Evolutionary conservation across 306 rosid species (phyloP).

Genomic region (Corylus heterophylla): DNA sequence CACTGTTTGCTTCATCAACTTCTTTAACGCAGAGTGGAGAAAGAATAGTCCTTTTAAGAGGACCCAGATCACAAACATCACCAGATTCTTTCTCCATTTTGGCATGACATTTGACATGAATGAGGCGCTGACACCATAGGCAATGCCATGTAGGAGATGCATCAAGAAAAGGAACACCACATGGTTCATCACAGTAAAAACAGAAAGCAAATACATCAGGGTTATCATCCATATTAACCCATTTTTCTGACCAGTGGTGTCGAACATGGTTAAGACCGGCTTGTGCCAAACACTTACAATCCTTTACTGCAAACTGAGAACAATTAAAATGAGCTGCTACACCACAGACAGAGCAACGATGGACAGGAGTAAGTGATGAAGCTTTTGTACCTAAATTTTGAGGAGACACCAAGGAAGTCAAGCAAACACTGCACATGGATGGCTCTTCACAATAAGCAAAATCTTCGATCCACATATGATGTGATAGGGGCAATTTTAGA

Average conservation of each 20-base stretch:
- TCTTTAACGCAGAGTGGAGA: slow-evolving; percentile 68
- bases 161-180: slow-evolving; percentile 76
- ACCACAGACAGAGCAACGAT: slow-evolving; percentile 82
- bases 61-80: slow-evolving; percentile 70
- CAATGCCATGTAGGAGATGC: slow-evolving; percentile 86
- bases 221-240: slow-evolving; percentile 67
- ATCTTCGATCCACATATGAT: slow-evolving; percentile 70
- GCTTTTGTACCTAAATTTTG: slow-evolving; percentile 60
- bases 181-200: slow-evolving; percentile 67
- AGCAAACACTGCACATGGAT: slow-evolving; percentile 71
- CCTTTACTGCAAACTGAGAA: slow-evolving; percentile 62
- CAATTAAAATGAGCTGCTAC: slow-evolving; percentile 77
- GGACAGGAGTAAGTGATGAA: slow-evolving; percentile 48
- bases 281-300: slow-evolving; percentile 81
- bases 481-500: slow-evolving; percentile 58
- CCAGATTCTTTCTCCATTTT: slow-evolving; percentile 62
- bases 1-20: slow-evolving; percentile 47
- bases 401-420: slow-evolving; percentile 63
- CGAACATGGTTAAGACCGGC: slow-evolving; percentile 61
- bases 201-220: slow-evolving; percentile 62
- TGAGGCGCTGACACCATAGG: slow-evolving; percentile 76
- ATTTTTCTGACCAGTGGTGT: slow-evolving; percentile 84
- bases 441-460: slow-evolving; percentile 60
- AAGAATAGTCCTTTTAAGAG: slow-evolving; percentile 53
- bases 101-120: slow-evolving; percentile 75